Conservation (phyloP, 129 eudicot species). For the Kitagawia praeruptora region DNA sequence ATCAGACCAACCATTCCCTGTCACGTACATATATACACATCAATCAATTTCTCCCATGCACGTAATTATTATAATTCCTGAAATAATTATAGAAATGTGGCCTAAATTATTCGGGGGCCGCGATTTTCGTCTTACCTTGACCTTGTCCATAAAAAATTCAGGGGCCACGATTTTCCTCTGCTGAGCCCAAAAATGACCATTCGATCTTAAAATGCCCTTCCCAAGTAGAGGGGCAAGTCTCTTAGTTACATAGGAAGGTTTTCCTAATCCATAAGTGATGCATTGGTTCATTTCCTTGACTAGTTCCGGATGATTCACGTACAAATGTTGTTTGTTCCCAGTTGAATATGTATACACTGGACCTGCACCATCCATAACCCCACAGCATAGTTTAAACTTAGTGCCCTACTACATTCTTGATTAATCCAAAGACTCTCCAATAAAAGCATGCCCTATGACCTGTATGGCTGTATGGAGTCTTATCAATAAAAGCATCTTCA, state of each 20-base stretch:
- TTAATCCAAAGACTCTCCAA: neutral
- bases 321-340: conserved; percentile 77
- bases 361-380: conserved; percentile 39
- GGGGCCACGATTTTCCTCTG: conserved; percentile 90
- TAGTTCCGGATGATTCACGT: conserved; percentile 67
- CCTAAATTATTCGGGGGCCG: conserved; percentile 51
- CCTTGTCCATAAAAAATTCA: conserved; percentile 90
- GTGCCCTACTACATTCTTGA: neutral
- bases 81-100: neutral
- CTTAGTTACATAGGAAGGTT: conserved; percentile 76
- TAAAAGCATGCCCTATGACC: neutral
- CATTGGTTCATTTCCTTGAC: conserved; percentile 87
- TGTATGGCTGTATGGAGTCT: neutral
- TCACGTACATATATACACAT: conserved; percentile 13
- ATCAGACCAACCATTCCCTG: conserved; percentile 86
- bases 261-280: conserved; percentile 57
- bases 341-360: conserved; percentile 65
- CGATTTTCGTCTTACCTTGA: conserved; percentile 71
- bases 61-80: neutral
- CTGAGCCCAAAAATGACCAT: conserved; percentile 72
- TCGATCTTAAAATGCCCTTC: conserved; percentile 85
- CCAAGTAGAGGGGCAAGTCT: conserved; percentile 86
- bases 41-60: conserved; percentile 1
- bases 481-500: neutral
- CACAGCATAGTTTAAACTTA: neutral